Conservation (phyloP, 257 asterid species). For the Fraxinus anomala region DNA sequence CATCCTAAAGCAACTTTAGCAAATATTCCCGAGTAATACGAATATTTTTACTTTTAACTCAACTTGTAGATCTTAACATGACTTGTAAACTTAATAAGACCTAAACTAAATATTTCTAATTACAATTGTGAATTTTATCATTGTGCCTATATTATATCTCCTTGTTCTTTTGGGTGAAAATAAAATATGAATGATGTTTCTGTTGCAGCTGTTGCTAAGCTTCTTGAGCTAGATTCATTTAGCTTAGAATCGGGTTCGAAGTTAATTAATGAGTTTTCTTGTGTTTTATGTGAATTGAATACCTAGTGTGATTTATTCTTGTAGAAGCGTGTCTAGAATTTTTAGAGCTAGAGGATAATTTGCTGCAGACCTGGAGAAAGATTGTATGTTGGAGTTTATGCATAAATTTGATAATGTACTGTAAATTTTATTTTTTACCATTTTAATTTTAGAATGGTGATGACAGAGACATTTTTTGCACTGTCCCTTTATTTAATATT, state of each 20-base stretch:
- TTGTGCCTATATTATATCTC: neutral
- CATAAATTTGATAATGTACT: too few species aligned
- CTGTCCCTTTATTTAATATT: neutral
- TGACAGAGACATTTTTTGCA: neutral
- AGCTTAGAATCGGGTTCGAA: neutral
- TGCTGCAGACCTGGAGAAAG: neutral
- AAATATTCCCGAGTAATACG: neutral
- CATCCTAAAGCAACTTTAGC: neutral
- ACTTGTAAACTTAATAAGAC: neutral
- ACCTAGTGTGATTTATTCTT: neutral
- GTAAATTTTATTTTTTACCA: neutral
- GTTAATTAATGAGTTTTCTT: neutral
- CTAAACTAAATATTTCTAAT: neutral
- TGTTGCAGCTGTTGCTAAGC: neutral
- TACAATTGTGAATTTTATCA: neutral
- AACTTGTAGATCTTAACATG: neutral
- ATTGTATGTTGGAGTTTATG: too few species aligned
- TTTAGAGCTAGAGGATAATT: neutral
- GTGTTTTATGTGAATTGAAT: neutral
- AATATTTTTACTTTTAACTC: neutral
- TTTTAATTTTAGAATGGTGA: neutral
- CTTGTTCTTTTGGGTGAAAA: neutral
- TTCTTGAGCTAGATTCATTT: neutral
- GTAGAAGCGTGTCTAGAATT: neutral
- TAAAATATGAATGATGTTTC: neutral